Base-by-base conservation (phyloP, 352 stramenopile species). In the Globisporangium canariense region DNA sequence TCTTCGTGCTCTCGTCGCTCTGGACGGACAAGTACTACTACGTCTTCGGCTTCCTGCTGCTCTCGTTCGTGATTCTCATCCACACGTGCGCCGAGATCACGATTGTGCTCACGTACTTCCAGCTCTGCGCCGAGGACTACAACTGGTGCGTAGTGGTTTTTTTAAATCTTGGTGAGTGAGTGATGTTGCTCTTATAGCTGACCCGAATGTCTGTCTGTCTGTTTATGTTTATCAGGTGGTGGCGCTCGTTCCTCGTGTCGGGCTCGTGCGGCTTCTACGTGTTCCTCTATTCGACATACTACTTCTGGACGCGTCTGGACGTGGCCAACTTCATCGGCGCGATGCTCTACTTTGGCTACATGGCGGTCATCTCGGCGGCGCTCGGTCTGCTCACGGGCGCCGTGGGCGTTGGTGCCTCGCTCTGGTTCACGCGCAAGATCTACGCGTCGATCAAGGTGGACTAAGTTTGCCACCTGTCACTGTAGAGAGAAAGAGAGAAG, bases 11-110 rank as follows among this genome's bases (percentile, higher is more conserved):
- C 30, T 97, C 94, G 18, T 97, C 89, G 52, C 79, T 99, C 71
- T 99, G 97, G 97, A 98, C 98, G 69, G 93, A 98, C 86, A 97
- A 98, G 75, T 99, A 99, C 77, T 99, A 99, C 88, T 99, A 99
- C 82, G 93, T 99, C 10, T 99, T 99, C 81, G 97, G 97, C 60
- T 99, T 99, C 81, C 84, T 99, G 22, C 78, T 99, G 64, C 75
- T 99, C 40, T 97, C 98, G 50, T 99, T 99, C 71, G 65, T 99
- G 53, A 99, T 99, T 69, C 83, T 99, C 43, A 77, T 99, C 59
- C 89, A 99, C 61, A 99, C 97, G 28, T 99, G 96, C 74, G 97
- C 97, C 8, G 97, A 99, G 75, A 99, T 99, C 76, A 98, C 97
- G 49, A 98, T 99, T 71, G 93, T 99, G 43, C 93, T 99, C 74